Percentiles rank a stretch among this genome's conserved stretches.
phyloP scores from a whole-genome alignment of 805 yeast species.

The Metschnikowia gruessii region DNA sequence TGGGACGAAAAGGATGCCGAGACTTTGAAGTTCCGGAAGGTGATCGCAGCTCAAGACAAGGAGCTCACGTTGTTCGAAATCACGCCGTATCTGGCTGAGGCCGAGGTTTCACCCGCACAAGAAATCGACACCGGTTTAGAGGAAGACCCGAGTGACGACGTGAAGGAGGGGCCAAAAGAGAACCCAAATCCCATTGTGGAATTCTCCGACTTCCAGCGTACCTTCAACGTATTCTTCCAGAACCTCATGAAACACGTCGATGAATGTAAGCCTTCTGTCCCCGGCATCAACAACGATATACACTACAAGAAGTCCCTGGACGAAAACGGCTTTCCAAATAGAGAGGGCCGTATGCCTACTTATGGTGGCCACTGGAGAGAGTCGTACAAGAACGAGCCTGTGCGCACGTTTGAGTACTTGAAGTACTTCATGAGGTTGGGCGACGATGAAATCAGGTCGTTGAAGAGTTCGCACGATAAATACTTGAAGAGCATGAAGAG shows the following conservation, averaged over 20 bases:
- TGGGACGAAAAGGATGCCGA: slow-evolving; percentile 12
- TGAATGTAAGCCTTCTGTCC: slow-evolving; percentile 23
- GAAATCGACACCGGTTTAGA: neutral
- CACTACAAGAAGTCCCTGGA: slow-evolving; percentile 25
- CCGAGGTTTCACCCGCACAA: neutral
- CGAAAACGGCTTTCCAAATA: slow-evolving; percentile 20
- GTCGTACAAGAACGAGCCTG: slow-evolving; percentile 28
- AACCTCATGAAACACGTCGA: slow-evolving; percentile 21
- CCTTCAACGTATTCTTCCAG: slow-evolving; percentile 22
- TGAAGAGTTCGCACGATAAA: slow-evolving; percentile 23
- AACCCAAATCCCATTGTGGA: neutral
- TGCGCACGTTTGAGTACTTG: slow-evolving; percentile 28
- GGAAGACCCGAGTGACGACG: neutral
- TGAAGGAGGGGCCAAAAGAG: neutral
- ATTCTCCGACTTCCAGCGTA: slow-evolving; percentile 16
- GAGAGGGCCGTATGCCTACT: slow-evolving; percentile 27
- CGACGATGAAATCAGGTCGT: slow-evolving; percentile 19
- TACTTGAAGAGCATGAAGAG: slow-evolving; percentile 25
- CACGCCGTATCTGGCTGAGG: neutral
- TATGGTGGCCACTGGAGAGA: slow-evolving; percentile 39
- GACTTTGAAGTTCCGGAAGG: slow-evolving; percentile 6
- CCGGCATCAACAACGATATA: slow-evolving; percentile 24
- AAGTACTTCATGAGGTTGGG: slow-evolving; percentile 22
- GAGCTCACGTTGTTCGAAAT: slow-evolving; percentile 7
- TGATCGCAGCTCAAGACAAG: neutral